phyloP scores from a whole-genome alignment of 2,329 filamentous ascomycete species.

The Talaromyces funiculosus region DNA sequence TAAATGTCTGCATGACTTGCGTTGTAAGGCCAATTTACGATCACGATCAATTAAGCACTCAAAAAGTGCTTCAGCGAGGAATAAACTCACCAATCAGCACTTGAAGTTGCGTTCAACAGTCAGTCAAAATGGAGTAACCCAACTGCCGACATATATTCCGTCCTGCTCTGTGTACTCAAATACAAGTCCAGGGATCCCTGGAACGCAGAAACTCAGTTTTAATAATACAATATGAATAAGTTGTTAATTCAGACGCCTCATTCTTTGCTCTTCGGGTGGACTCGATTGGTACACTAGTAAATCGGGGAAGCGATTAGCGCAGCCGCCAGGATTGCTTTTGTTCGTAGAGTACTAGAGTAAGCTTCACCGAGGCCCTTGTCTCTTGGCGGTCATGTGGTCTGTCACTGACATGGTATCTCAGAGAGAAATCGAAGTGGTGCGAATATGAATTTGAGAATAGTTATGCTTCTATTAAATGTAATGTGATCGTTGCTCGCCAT shows the following conservation, averaged over 20 bases:
- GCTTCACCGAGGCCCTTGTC: neutral
- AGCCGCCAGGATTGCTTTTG: neutral
- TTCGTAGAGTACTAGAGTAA: neutral
- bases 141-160: neutral
- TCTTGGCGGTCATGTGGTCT: neutral
- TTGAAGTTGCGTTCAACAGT: neutral
- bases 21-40: conserved; percentile 1
- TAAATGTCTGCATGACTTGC: neutral
- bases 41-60: neutral
- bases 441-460: neutral
- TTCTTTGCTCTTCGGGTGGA: neutral
- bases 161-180: neutral
- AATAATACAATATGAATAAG: neutral
- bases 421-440: too few relatives aligned
- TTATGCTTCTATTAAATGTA: too few relatives aligned
- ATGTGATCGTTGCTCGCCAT: too few relatives aligned
- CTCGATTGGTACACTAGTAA: neutral
- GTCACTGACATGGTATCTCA: neutral
- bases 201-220: neutral
- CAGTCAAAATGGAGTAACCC: neutral
- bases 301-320: conserved; percentile 11
- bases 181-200: neutral
- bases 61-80: neutral
- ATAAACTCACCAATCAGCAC: neutral
- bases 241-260: neutral